A percentile compares a stretch with the other conserved stretches of the same genome.
These are phyloP conservation scores for Microsporum ferrugineum DNA, from an alignment of 2,329 filamentous ascomycete species.

Conservation along the genomic window DNA sequence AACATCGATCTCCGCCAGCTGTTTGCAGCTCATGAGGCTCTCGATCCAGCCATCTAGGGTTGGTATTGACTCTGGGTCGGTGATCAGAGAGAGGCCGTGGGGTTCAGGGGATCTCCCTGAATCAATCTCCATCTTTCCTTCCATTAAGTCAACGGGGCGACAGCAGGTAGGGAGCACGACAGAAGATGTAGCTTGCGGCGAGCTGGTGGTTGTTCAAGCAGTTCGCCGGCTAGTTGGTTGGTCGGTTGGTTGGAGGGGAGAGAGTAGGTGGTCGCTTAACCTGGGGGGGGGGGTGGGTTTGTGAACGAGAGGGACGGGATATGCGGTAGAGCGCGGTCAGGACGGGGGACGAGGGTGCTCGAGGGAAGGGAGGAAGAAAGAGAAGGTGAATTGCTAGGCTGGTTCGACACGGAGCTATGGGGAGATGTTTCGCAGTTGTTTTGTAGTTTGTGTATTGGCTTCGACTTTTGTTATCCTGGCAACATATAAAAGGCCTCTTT, in stretches of 20 bases:
- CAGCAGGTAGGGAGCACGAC: background rate
- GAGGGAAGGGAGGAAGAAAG: background rate
- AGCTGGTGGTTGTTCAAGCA: background rate
- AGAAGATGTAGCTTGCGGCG: background rate
- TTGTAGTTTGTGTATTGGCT: background rate
- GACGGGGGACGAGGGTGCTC: background rate
- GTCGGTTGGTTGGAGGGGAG: background rate
- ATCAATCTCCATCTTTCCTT: slow-evolving; percentile 96
- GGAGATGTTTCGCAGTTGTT: too few relatives aligned
- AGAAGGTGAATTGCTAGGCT: background rate
- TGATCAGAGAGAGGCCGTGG: slow-evolving; percentile 61
- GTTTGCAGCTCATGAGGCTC: slow-evolving; percentile 96
- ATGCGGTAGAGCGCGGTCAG: background rate
- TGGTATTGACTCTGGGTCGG: slow-evolving; percentile 79
- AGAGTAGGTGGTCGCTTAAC: background rate
- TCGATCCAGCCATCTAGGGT: slow-evolving; percentile 98
- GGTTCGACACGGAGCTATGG: background rate
- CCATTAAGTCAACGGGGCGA: slow-evolving; percentile 50
- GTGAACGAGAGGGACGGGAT: background rate
- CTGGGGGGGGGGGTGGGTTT: background rate
- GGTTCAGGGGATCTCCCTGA: slow-evolving; percentile 73
- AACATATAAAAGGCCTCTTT: background rate
- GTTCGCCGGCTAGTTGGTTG: background rate
- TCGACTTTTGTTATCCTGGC: background rate
- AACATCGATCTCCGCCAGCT: slow-evolving; percentile 86